Evolutionary conservation across 106 monocot genomes (phyloP).

Genomic region (Alisma plantagoaquatica): DNA sequence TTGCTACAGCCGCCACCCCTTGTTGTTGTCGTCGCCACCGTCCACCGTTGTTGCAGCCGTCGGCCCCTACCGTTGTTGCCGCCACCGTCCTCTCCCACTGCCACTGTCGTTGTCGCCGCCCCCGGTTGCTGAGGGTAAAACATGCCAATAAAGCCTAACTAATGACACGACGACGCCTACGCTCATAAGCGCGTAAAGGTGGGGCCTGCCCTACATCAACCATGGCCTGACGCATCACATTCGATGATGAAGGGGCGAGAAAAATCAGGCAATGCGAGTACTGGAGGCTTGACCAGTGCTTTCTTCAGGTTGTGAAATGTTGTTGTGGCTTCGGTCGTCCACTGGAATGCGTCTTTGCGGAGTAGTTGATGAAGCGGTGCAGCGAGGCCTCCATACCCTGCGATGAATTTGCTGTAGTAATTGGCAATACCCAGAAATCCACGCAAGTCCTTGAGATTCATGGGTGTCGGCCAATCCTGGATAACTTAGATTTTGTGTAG

Average conservation of each 20-base stretch:
- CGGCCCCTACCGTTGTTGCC: no score
- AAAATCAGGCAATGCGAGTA: not conserved
- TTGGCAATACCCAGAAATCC: conserved; percentile 7
- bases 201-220: no score
- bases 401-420: not conserved
- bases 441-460: not conserved
- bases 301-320: not conserved
- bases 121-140: no score
- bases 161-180: no score
- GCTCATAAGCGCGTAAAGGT: no score
- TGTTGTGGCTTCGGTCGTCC: not conserved
- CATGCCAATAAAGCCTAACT: no score
- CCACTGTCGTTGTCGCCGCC: no score
- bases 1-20: no score
- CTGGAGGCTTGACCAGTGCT: not conserved
- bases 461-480: not conserved
- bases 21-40: no score
- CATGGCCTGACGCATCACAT: not conserved
- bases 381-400: not conserved
- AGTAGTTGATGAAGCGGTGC: not conserved
- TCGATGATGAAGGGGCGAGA: not conserved
- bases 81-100: no score
- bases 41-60: no score
- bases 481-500: not conserved
- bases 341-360: not conserved